These are phyloP conservation scores for Rhytidhysteron rufulum DNA, from an alignment of 2,329 filamentous ascomycete species.

Conservation along the genomic window DNA sequence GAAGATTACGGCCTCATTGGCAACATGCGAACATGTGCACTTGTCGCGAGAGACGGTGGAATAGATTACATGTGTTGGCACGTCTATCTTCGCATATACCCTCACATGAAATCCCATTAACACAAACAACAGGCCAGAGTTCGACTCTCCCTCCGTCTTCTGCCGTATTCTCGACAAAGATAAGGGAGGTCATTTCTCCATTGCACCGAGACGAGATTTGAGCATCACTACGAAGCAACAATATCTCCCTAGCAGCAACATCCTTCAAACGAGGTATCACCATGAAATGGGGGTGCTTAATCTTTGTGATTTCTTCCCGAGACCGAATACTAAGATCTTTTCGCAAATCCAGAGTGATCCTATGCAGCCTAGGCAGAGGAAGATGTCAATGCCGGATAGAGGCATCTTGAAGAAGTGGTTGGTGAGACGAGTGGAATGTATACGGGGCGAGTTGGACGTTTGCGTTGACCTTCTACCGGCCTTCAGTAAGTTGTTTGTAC, in stretches of 20 bases:
- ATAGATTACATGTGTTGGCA: conserved; percentile 77
- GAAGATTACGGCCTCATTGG: conserved; percentile 79
- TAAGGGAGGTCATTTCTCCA: conserved; percentile 70
- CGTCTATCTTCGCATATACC: too few relatives aligned
- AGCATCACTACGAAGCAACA: conserved; percentile 70
- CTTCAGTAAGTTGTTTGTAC: conserved; percentile 16
- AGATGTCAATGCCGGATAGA: not conserved
- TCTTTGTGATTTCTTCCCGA: conserved; percentile 71
- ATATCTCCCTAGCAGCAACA: conserved; percentile 71
- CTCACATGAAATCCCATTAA: conserved; percentile 1
- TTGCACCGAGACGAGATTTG: conserved; percentile 47
- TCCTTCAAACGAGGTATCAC: conserved; percentile 74
- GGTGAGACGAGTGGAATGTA: conserved; percentile 67
- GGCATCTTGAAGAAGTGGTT: conserved; percentile 62
- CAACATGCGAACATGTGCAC: conserved; percentile 73
- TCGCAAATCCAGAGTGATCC: conserved; percentile 31
- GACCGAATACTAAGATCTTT: conserved; percentile 57
- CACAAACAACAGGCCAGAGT: conserved; percentile 63
- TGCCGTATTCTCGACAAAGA: conserved; percentile 70
- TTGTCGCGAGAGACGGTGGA: conserved; percentile 70
- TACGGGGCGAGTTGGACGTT: conserved; percentile 62
- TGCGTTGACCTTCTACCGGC: conserved; percentile 67
- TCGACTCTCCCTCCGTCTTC: conserved; percentile 73
- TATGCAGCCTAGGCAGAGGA: conserved; percentile 11
- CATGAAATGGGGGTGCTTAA: conserved; percentile 72